Conservation (phyloP, 805 yeast genomes). For the Myxozyma neotropica region DNA sequence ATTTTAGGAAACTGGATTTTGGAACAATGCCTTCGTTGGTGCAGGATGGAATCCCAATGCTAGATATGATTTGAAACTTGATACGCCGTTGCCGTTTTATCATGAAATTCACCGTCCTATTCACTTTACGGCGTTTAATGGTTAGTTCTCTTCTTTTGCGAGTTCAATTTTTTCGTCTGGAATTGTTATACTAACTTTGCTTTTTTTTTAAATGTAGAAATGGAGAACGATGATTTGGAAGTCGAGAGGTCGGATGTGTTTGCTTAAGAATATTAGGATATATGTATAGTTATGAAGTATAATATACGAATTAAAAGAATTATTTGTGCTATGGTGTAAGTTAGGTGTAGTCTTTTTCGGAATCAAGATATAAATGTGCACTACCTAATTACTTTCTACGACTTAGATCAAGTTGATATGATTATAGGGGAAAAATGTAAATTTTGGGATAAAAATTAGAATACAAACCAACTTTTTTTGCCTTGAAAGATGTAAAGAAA, state of each 20-base stretch:
- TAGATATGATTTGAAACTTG: constrained; percentile 66
- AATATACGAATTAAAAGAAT: neutral
- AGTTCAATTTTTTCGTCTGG: neutral
- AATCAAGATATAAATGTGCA: no score
- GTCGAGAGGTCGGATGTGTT: constrained; percentile 35
- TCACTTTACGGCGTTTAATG: constrained; percentile 77
- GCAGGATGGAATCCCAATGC: constrained; percentile 73
- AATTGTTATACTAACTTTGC: neutral
- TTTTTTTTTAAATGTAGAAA: neutral
- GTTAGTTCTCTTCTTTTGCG: neutral
- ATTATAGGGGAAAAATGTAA: neutral
- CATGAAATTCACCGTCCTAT: constrained; percentile 85
- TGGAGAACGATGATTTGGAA: constrained; percentile 33
- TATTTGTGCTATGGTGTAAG: no score
- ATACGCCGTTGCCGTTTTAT: constrained; percentile 79
- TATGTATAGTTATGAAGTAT: neutral
- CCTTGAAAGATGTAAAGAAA: neutral
- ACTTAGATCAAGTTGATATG: neutral
- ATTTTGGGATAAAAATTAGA: no score
- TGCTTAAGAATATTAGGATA: constrained; percentile 18
- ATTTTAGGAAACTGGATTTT: constrained; percentile 59
- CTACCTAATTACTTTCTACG: no score
- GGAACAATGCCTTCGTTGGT: constrained; percentile 93
- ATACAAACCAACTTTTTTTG: neutral
- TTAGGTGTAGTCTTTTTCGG: no score